Base-by-base conservation (phyloP, 2,329 filamentous ascomycete species). In the Hypocrella siamensis region DNA sequence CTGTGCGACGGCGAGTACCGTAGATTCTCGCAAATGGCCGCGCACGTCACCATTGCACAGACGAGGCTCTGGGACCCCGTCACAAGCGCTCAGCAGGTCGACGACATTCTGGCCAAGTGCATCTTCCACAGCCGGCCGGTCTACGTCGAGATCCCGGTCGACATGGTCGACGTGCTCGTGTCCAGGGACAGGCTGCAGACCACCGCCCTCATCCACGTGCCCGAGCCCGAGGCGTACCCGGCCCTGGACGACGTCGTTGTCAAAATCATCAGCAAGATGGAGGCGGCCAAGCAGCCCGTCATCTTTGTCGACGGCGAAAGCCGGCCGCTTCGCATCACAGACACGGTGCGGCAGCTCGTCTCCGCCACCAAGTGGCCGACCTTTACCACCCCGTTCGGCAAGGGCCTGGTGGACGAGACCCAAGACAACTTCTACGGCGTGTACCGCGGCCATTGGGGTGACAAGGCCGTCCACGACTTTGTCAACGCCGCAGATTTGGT, bases 1-100 rank as follows among this genome's bases (percentile, higher is more conserved):
- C 57, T 72, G 38, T 59, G 61, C n/a, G 67, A 71, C 39, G 65
- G 64, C 9, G 60, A 71, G 19, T 71, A 62, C 34, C 46, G 56
- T 16, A 51, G 59, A 12, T 70, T 71, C 44, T 50, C 57, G 6
- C 51, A 62, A 28, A 66, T 72, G 59, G 51, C 56, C 21, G 46
- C 48, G 12, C 53, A 61, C 30, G 60, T 70, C 31, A 68, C 65
- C 1, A 56, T 60, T 8, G 61, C 60, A 0, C 63, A 67, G 38
- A 52, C 55, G 2, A 30, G 39, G 28, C 44, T 71, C 2, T 54
- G 46, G 28, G 60, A 70, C 36, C 48, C 60, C 1, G 39, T 47
- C 3, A 58, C 57, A 2, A 58, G 60, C 11, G 54, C 67, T 0
- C 53, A 57, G 17, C 55, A 64, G 35, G 67, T 75, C 17, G 35